Evolutionary conservation across 176 grass and related monocot genomes (phyloP).

Genomic region (Triticum aestivum): IWGSC_CS_RefSeq_v2.1 NC_057797.1:698487714-698488213

Average conservation of each 20-base stretch:
- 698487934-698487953: neutral
- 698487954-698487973: neutral
- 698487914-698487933: neutral
- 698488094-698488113: neutral
- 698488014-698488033: neutral
- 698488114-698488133: neutral
- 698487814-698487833: neutral
- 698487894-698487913: conserved; percentile 17
- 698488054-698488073: neutral
- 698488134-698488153: neutral
- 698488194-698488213: neutral
- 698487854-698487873: neutral
- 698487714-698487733: neutral
- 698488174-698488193: neutral
- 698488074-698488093: neutral
- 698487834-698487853: neutral
- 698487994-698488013: neutral
- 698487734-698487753: neutral
- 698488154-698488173: neutral
- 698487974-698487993: neutral
- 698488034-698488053: neutral
- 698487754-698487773: neutral
- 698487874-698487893: neutral
- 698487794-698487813: neutral
- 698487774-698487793: neutral